These are phyloP conservation scores for Apophysomyces variabilis DNA, from an alignment of 371 early-diverging fungal species.

Conservation along the genomic window DNA sequence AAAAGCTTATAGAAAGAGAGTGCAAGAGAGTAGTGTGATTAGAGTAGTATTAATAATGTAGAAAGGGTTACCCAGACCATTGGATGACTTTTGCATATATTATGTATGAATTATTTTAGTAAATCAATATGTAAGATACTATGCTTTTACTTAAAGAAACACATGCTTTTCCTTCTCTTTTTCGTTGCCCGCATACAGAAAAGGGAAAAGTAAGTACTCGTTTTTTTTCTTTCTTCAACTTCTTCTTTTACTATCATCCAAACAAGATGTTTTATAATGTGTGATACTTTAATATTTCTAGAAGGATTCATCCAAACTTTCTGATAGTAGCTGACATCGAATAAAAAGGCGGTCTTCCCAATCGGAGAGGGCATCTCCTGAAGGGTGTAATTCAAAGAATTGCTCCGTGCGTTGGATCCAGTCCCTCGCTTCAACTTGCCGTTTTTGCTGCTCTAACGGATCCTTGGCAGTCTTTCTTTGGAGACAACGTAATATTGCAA, in stretches of 20 bases:
- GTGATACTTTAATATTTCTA: too few species aligned
- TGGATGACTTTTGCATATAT: background rate
- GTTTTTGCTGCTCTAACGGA: conserved; percentile 4
- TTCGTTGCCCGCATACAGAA: background rate
- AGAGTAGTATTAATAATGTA: too few species aligned
- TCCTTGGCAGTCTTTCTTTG: background rate
- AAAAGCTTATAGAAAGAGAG: too few species aligned
- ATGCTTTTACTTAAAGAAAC: too few species aligned
- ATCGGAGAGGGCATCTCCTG: conserved; percentile 33
- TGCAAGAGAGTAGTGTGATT: too few species aligned
- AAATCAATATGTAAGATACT: too few species aligned
- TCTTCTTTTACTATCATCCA: background rate
- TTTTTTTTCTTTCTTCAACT: background rate
- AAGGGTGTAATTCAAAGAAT: conserved; percentile 19
- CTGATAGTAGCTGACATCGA: conserved; percentile 34
- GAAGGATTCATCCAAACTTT: conserved; percentile 28
- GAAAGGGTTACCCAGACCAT: background rate
- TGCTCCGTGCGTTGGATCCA: conserved; percentile 34
- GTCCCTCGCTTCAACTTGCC: conserved; percentile 20
- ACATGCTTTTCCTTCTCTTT: background rate
- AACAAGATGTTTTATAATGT: too few species aligned
- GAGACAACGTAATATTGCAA: conserved; percentile 33
- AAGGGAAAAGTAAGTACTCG: background rate
- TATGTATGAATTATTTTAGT: too few species aligned
- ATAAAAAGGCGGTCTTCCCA: conserved; percentile 39